These are phyloP conservation scores for Cercospora janseana DNA, from an alignment of 2,329 filamentous ascomycete genomes.

Conservation along the genomic window DNA sequence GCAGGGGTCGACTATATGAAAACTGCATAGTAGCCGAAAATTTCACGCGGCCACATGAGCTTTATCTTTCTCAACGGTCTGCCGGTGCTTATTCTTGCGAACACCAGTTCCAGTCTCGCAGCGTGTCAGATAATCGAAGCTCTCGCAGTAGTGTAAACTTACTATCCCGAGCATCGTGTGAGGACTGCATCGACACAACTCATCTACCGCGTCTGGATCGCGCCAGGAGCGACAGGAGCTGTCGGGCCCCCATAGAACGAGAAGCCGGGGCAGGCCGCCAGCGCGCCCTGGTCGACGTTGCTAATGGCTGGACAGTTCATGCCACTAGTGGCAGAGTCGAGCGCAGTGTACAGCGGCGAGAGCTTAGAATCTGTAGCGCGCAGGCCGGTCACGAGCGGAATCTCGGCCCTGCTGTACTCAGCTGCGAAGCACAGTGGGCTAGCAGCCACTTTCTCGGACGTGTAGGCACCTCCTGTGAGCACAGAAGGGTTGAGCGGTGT, in stretches of 20 bases:
- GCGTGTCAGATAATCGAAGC: too few relatives aligned
- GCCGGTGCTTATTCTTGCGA: not conserved
- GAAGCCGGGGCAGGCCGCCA: conserved; percentile 33
- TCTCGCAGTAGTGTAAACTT: too few relatives aligned
- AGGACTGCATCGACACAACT: not conserved
- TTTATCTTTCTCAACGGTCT: not conserved
- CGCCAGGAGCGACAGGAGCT: conserved; percentile 31
- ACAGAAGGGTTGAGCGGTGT: conserved; percentile 35
- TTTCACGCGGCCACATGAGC: not conserved
- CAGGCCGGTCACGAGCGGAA: conserved; percentile 27
- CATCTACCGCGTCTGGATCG: conserved; percentile 26
- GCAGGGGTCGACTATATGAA: conserved; percentile 21
- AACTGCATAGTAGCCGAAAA: not conserved
- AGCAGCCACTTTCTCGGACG: conserved; percentile 32
- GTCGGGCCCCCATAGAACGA: conserved; percentile 33
- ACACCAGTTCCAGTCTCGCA: too few relatives aligned
- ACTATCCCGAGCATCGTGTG: too few relatives aligned
- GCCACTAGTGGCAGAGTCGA: conserved; percentile 16
- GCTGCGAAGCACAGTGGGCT: conserved; percentile 34
- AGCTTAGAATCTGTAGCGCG: not conserved
- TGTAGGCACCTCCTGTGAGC: conserved; percentile 46
- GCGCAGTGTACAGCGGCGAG: conserved; percentile 16
- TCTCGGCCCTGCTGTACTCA: conserved; percentile 27
- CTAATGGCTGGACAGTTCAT: conserved; percentile 30
- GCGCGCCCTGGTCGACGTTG: conserved; percentile 29